phyloP scores from a whole-genome alignment of 2,329 filamentous ascomycete genomes.

The Cladosporium sp. region DNA sequence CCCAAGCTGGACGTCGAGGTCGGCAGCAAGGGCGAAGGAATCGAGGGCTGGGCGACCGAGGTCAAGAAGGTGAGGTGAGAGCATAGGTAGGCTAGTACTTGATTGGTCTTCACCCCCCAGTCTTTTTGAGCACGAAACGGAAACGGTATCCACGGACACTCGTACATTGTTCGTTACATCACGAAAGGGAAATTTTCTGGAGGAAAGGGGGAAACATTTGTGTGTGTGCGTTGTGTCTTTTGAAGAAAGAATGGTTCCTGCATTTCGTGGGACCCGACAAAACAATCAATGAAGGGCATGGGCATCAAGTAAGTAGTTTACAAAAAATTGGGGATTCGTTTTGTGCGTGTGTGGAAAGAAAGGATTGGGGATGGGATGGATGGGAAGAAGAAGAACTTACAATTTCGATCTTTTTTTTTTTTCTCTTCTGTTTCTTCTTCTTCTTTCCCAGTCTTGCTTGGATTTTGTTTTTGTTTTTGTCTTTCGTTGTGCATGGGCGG shows the following conservation, averaged over 20 bases:
- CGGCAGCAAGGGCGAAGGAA: slow-evolving; percentile 81
- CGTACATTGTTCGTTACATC: neutral
- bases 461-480: too few species aligned
- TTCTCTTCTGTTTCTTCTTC: too few species aligned
- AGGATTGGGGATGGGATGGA: neutral
- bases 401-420: neutral
- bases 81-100: neutral
- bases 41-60: slow-evolving; percentile 89
- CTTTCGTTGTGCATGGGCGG: too few species aligned
- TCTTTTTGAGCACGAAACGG: neutral
- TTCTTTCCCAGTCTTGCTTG: too few species aligned
- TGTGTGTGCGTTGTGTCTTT: too few species aligned
- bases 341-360: neutral
- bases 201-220: neutral
- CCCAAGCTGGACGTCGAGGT: slow-evolving; percentile 66
- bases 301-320: neutral
- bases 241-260: too few species aligned
- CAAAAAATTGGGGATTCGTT: too few species aligned
- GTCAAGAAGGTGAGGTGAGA: slow-evolving; percentile 68
- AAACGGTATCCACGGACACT: neutral
- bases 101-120: neutral
- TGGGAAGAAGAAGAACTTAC: neutral
- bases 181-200: neutral
- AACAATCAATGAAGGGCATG: neutral
- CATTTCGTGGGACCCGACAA: too few species aligned